Evolutionary conservation across 2,329 filamentous ascomycete species (phyloP), one percentile per base, ranked within the genome.

Genomic region (Aspergillus latus): DNA sequence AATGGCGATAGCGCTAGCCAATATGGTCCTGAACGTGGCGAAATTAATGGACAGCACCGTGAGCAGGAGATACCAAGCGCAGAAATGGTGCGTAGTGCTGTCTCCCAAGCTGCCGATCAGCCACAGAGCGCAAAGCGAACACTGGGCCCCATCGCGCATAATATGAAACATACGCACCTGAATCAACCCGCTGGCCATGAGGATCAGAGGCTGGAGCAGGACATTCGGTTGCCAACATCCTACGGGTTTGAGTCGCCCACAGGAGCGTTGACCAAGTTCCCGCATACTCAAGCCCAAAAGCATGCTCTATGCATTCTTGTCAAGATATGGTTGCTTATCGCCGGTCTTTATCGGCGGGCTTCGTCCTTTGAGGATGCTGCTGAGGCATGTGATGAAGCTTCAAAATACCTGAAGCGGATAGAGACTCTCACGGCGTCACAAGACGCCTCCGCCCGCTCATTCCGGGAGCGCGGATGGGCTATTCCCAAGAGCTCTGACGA

Each of bases 301-400:
- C 82, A 85, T 56, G 81, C 79, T 13, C 75, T 84, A 10, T 78
- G 78, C 4, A 68, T 87, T 9, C 74, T 99, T 13, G 78, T 92
- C 16, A 88, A 88, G 62, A 86, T 97, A 32, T 99, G 94, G 94
- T 80, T 97, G 7, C 88, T 94, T 69, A 91, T 97, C 59, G 88
- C 91, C 2, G 88, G 88, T 0, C 87, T 97, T 62, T 99, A 97
- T 69, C 85, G 91, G 29, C 84, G 91, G 52, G 90, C 93, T 6
- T 84, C 83, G 7, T 85, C 95, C 77, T 84, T 85, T 54, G 88
- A 92, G 16, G 93, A 97, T 70, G 86, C 89, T 10, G 84, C 84
- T 64, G 89, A 87, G 51, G 91, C 93, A 5, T 84, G 92, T 29
- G 82, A 85, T 9, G 94, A 97, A 77, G 94, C 93, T 1, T 81